Base-by-base conservation (phyloP, 768 basidiomycete genomes). In the Boletellus ananiceps region DNA sequence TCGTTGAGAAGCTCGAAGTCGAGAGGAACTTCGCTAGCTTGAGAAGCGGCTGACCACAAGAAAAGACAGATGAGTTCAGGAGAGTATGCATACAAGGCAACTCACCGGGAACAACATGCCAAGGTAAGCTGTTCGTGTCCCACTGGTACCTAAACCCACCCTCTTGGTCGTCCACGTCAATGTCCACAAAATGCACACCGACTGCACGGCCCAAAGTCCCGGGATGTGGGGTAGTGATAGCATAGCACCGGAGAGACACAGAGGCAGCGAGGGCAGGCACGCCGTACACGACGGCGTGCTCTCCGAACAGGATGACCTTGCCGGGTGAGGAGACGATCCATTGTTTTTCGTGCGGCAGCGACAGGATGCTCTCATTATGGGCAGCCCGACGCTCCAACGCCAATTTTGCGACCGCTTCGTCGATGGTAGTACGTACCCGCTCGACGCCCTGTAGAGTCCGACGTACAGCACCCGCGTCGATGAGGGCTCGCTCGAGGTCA, bases 241-340 rank as follows among this genome's bases (percentile, higher is more conserved):
- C 89, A 70, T 93, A 99, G 67, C 94, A 98, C 44, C 96, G 88
- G 43, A 99, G 84, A 67, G 94, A 93, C 33, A 98, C 87, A 11
- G 93, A 86, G 25, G 94, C 94, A 13, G 95, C 95, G 44, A 99
- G 81, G 9, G 95, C 95, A 54, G 95, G 94, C 85, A 93, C 87
- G 46, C 96, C 96, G 65, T 98, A 86, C 16, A 99, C 96, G 44
- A 99, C 96, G 15, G 96, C 95, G 68, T 99, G 96, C 70, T 99
- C 96, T 41, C 96, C 96, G 57, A 98, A 99, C 54, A 99, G 68
- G 56, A 99, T 98, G 50, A 98, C 89, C 65, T 99, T 99, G 21
- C 96, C 96, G 8, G 96, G 96, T 3, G 96, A 93, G 49, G 92
- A 93, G 50, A 97, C 85, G 45, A 96, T 78, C 84, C 89, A 89